phyloP scores from a whole-genome alignment of 495 filamentous ascomycete species.

The Tuber aestivum region DNA sequence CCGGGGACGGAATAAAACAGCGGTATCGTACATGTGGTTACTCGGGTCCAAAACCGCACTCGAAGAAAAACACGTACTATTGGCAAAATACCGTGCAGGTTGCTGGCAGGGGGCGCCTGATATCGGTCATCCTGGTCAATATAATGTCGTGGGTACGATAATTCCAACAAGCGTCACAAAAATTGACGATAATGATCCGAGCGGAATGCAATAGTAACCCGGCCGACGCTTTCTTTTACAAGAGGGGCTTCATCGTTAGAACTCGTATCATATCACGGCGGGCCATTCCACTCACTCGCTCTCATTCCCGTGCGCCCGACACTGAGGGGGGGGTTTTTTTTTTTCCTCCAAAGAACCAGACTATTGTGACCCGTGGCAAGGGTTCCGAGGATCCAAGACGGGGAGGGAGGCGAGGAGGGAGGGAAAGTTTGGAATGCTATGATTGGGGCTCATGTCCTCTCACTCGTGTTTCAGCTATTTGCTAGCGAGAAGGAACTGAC shows the following conservation, averaged over 20 bases:
- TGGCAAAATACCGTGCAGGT: background rate
- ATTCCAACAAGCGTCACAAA: background rate
- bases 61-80: background rate
- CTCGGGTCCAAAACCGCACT: background rate
- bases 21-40: background rate
- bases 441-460: slow-evolving; percentile 4
- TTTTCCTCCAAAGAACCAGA: too few species aligned
- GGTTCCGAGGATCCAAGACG: background rate
- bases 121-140: background rate
- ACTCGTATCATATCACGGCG: background rate
- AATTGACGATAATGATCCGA: background rate
- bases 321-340: too few species aligned
- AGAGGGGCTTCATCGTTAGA: background rate
- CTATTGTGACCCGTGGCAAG: background rate
- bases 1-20: background rate
- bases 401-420: background rate
- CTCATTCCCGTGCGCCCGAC: background rate
- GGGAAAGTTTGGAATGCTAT: background rate
- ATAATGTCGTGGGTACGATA: background rate
- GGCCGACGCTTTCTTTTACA: background rate
- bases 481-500: too few species aligned
- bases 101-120: background rate
- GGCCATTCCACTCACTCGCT: too few species aligned
- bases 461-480: background rate
- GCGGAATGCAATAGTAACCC: background rate